A percentile compares a stretch with the other conserved stretches of the same genome.
phyloP scores from a whole-genome alignment of 306 rosid genomes.

The Echinosophora koreensis region DNA sequence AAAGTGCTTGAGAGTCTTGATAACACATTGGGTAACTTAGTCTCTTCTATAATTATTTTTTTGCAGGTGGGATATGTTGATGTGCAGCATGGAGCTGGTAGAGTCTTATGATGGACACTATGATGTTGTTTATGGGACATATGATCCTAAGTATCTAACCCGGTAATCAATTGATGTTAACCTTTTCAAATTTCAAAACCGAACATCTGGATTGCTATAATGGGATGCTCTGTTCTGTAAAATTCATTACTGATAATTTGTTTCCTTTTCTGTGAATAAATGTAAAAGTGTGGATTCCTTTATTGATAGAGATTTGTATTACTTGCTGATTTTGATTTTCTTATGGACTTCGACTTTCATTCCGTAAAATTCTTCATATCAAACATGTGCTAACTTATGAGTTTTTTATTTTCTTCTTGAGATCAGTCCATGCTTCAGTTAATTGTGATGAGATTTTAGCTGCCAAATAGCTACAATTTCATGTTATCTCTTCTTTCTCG shows the following conservation, averaged over 20 bases:
- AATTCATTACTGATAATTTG: neutral
- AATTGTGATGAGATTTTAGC: slow-evolving; percentile 37
- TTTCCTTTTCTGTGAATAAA: slow-evolving; percentile 19
- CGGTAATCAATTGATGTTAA: slow-evolving; percentile 62
- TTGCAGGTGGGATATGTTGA: slow-evolving; percentile 96
- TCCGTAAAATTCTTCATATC: slow-evolving; percentile 24
- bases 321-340: slow-evolving; percentile 38
- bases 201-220: slow-evolving; percentile 4
- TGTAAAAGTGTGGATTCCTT: neutral
- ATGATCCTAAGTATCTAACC: slow-evolving; percentile 84
- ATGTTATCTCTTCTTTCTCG: slow-evolving; percentile 31
- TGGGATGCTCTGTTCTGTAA: slow-evolving; percentile 12
- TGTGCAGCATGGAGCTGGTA: slow-evolving; percentile 83
- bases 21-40: slow-evolving; percentile 22
- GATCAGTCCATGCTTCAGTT: slow-evolving; percentile 19
- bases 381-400: slow-evolving; percentile 24
- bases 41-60: slow-evolving; percentile 39
- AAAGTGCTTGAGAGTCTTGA: slow-evolving; percentile 24
- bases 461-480: slow-evolving; percentile 21
- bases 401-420: neutral
- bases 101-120: slow-evolving; percentile 88
- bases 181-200: slow-evolving; percentile 26
- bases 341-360: slow-evolving; percentile 36
- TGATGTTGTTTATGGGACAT: slow-evolving; percentile 90
- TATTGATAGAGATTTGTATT: neutral